Evolutionary conservation across 176 grass and related monocot genomes (phyloP).

Genomic region (Oryza glumipatula): DNA sequence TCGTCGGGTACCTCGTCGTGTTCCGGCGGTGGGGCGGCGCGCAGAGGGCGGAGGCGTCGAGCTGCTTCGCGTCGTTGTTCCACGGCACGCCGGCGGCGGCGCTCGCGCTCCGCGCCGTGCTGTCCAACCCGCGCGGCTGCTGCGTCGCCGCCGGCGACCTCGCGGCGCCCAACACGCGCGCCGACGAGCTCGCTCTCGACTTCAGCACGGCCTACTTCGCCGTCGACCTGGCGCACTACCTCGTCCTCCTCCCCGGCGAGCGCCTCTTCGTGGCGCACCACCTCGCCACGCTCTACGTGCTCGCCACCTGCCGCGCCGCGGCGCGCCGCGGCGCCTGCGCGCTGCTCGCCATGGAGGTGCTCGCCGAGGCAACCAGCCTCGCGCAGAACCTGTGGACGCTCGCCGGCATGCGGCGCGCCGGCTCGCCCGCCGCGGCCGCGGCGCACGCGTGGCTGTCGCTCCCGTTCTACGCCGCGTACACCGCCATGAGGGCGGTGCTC

Average conservation of each 20-base stretch:
- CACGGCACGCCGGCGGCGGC: slow-evolving; percentile 68
- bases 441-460: slow-evolving; percentile 44
- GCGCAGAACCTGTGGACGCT: slow-evolving; percentile 81
- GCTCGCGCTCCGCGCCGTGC: slow-evolving; percentile 55
- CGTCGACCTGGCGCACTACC: slow-evolving; percentile 77
- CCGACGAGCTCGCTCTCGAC: slow-evolving; percentile 64
- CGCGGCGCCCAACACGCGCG: slow-evolving; percentile 51
- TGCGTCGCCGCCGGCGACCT: slow-evolving; percentile 37
- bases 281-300: slow-evolving; percentile 75
- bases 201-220: slow-evolving; percentile 81
- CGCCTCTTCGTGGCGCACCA: slow-evolving; percentile 82
- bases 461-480: slow-evolving; percentile 80
- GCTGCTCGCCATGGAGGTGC: slow-evolving; percentile 59
- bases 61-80: slow-evolving; percentile 88
- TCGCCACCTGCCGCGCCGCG: slow-evolving; percentile 65
- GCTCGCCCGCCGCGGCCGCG: slow-evolving; percentile 37
- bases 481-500: slow-evolving; percentile 52
- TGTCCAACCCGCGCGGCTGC: slow-evolving; percentile 13
- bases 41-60: slow-evolving; percentile 62
- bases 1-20: slow-evolving; percentile 55
- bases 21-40: slow-evolving; percentile 68
- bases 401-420: slow-evolving; percentile 47
- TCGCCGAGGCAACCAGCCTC: slow-evolving; percentile 69
- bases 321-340: slow-evolving; percentile 53
- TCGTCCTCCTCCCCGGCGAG: slow-evolving; percentile 57